A percentile compares a stretch with the other conserved stretches of the same genome.
Evolutionary conservation across 352 stramenopile genomes (phyloP).

Genomic region (Phytophthora boehmeriae): DNA sequence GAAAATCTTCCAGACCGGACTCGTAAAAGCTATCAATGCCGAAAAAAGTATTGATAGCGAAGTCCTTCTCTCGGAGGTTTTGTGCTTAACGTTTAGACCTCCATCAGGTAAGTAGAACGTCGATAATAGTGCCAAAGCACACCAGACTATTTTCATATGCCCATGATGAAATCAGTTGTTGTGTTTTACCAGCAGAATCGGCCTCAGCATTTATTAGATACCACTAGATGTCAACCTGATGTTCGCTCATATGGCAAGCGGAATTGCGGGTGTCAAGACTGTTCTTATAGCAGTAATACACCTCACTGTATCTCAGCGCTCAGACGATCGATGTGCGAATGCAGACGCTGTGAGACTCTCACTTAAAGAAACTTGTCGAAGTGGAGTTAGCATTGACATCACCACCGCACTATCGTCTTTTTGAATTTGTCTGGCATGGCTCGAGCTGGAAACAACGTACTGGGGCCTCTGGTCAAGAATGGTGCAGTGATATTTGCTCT

Average conservation of each 20-base stretch:
- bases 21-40: no score
- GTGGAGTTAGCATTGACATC: no score
- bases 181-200: background rate
- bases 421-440: no score
- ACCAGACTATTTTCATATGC: no score
- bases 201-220: background rate
- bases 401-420: no score
- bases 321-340: background rate
- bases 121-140: no score
- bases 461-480: background rate
- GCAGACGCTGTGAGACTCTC: background rate
- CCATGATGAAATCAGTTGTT: background rate
- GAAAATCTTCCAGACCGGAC: no score
- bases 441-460: background rate
- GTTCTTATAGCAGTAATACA: background rate
- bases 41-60: background rate
- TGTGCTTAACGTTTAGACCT: no score
- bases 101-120: no score
- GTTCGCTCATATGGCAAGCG: conserved; percentile 9
- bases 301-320: background rate
- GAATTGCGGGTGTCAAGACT: background rate
- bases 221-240: conserved; percentile 3
- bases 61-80: background rate
- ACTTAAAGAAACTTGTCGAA: background rate
- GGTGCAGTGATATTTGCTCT: background rate